Evolutionary conservation across 2,329 filamentous ascomycete genomes (phyloP).

Genomic region (Polytolypa hystricis): DNA sequence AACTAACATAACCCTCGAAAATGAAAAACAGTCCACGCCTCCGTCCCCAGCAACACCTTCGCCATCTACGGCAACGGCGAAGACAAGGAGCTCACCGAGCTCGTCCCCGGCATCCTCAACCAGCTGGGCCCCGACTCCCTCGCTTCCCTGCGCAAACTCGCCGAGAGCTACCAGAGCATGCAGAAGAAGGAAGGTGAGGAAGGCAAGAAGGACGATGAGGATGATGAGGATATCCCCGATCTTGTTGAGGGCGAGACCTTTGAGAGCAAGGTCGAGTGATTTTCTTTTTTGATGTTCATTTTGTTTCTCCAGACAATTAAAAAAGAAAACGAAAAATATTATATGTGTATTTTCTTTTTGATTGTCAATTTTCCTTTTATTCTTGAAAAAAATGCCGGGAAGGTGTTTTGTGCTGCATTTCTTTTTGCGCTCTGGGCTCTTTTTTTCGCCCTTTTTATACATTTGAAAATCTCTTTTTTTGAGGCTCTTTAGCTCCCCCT

Average conservation of each 20-base stretch:
- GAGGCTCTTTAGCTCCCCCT: no score
- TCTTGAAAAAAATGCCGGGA: no score
- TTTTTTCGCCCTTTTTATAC: no score
- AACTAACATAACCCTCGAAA: background rate
- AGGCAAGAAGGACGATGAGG: constrained; percentile 62
- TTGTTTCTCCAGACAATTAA: no score
- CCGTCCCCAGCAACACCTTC: constrained; percentile 97
- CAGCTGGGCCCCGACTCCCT: constrained; percentile 98
- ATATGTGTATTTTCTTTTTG: no score
- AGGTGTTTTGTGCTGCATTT: no score
- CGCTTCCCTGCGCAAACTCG: constrained; percentile 92
- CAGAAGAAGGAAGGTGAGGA: constrained; percentile 81
- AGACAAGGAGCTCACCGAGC: constrained; percentile 99
- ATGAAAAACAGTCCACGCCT: constrained; percentile 66
- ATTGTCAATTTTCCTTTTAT: no score
- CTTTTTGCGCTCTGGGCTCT: no score
- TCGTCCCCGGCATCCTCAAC: constrained; percentile 98
- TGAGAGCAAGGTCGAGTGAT: constrained; percentile 94
- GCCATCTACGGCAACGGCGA: constrained; percentile 98
- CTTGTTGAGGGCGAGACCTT: constrained; percentile 97
- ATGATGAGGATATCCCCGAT: constrained; percentile 82
- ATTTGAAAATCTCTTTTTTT: no score
- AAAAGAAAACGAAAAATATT: no score
- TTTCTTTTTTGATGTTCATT: no score
- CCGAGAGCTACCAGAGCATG: constrained; percentile 98